Conservation (phyloP, 306 rosid genomes). For the Lupinus albus region DNA sequence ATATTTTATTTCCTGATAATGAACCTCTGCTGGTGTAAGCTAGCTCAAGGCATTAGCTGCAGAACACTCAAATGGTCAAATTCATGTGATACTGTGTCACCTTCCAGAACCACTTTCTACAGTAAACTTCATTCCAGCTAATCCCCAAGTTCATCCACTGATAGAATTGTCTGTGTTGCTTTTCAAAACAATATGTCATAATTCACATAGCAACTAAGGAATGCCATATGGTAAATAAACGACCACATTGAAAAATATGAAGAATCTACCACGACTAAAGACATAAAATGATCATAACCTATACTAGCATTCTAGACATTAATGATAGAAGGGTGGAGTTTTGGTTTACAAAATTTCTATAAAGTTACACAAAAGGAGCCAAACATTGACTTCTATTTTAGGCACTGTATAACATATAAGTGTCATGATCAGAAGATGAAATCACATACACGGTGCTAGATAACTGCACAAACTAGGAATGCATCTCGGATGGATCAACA, state of each 20-base stretch:
- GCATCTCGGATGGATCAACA: conserved; percentile 62
- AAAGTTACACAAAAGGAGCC: conserved; percentile 29
- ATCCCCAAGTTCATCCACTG: neutral
- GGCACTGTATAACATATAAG: conserved; percentile 30
- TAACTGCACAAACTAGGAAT: conserved; percentile 46
- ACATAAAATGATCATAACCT: conserved; percentile 9
- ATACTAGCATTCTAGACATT: neutral
- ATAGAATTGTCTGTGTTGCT: conserved; percentile 2
- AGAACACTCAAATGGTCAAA: conserved; percentile 16
- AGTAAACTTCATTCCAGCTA: conserved; percentile 3
- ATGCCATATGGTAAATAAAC: conserved; percentile 1
- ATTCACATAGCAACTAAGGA: conserved; percentile 2
- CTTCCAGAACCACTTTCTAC: neutral
- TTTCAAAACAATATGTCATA: conserved; percentile 28
- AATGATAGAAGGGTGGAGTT: neutral
- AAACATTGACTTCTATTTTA: conserved; percentile 28
- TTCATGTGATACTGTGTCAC: conserved; percentile 1
- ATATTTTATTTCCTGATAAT: neutral
- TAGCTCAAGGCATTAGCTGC: conserved; percentile 9
- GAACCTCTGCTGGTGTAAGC: neutral
- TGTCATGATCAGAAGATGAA: conserved; percentile 27
- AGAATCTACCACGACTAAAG: conserved; percentile 21
- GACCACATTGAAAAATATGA: conserved; percentile 26
- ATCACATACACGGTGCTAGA: conserved; percentile 19
- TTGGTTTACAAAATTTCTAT: conserved; percentile 24